Conservation (phyloP, 306 rosid genomes). For the Comarum palustre region DNA sequence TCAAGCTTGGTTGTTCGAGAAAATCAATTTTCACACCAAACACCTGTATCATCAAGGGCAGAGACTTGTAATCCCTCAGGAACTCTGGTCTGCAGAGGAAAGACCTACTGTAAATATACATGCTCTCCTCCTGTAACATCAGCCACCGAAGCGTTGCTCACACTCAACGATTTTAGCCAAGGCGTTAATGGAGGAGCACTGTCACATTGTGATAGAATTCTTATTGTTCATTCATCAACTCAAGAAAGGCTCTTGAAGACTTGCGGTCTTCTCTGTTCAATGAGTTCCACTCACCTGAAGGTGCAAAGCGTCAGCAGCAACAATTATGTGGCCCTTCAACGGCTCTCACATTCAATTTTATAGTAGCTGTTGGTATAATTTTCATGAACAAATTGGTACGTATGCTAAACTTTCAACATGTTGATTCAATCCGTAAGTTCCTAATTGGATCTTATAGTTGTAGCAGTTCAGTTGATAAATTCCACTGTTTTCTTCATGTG, state of each 20-base stretch:
- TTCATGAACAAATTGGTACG: constrained; percentile 84
- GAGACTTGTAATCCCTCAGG: constrained; percentile 6
- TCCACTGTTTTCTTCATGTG: constrained; percentile 46
- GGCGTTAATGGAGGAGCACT: constrained; percentile 43
- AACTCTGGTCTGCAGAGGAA: constrained; percentile 20
- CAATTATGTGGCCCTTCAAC: constrained; percentile 61
- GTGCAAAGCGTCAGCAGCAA: constrained; percentile 67
- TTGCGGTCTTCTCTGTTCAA: constrained; percentile 58
- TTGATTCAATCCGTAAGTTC: neutral
- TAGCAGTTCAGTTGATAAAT: constrained; percentile 26
- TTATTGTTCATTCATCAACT: constrained; percentile 12
- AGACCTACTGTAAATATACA: constrained; percentile 18
- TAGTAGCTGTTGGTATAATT: constrained; percentile 76
- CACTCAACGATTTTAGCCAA: constrained; percentile 40
- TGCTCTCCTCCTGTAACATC: constrained; percentile 37
- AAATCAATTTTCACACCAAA: too few species aligned
- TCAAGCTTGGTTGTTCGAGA: too few species aligned
- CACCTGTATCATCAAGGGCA: neutral
- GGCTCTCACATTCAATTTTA: constrained; percentile 76
- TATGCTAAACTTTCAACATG: constrained; percentile 26
- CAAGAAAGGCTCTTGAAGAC: constrained; percentile 73
- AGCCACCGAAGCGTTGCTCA: constrained; percentile 34
- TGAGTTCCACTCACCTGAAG: constrained; percentile 57
- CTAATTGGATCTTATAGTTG: constrained; percentile 16
- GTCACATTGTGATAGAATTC: constrained; percentile 25